Conservation (phyloP, 768 basidiomycete genomes). For the Neoboletus brunneissimus region DNA sequence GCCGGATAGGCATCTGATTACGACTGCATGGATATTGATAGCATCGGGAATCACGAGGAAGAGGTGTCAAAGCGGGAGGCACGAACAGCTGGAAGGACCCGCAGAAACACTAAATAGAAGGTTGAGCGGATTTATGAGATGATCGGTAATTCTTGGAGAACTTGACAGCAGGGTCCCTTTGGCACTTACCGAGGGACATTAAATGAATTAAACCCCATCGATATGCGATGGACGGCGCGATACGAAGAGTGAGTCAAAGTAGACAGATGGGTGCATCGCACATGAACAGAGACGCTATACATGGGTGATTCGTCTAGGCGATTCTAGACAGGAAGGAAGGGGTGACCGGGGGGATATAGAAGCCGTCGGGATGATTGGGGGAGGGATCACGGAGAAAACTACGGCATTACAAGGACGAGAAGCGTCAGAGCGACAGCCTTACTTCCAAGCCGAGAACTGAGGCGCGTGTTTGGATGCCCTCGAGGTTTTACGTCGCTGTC, state of each 20-base stretch:
- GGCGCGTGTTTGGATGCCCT: neutral
- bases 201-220: constrained; percentile 27
- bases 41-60: constrained; percentile 19
- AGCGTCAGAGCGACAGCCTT: neutral
- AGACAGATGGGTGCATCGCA: neutral
- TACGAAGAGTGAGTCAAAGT: constrained; percentile 8
- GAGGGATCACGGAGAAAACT: constrained; percentile 10
- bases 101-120: constrained; percentile 27
- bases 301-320: neutral
- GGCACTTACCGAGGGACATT: constrained; percentile 16
- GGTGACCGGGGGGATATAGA: constrained; percentile 27
- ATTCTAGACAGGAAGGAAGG: constrained; percentile 5
- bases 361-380: constrained; percentile 9
- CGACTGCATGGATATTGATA: constrained; percentile 19
- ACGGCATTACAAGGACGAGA: constrained; percentile 15
- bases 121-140: constrained; percentile 24
- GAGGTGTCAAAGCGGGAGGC: constrained; percentile 17
- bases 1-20: constrained; percentile 15
- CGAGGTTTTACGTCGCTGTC: constrained; percentile 26
- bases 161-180: constrained; percentile 7
- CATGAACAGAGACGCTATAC: constrained; percentile 7
- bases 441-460: constrained; percentile 6
- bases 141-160: constrained; percentile 20
- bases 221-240: constrained; percentile 20
- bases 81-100: constrained; percentile 17